Percentiles rank a stretch among this genome's conserved stretches.
Conservation (phyloP, 139 green algal genomes). For the Volvox africanus region DNA sequence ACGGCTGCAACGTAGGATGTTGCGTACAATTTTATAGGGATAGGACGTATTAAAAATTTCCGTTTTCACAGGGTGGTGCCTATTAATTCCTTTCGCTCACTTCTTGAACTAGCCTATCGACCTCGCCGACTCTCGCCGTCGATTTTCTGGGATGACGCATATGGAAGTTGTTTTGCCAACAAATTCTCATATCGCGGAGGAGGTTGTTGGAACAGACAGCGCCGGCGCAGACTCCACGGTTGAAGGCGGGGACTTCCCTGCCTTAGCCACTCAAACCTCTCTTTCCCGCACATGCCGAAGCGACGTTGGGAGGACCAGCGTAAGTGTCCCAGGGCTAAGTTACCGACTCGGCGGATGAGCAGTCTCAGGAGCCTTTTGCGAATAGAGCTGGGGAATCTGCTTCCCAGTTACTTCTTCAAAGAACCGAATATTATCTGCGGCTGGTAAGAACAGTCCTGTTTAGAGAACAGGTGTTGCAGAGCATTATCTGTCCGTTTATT, state of each 20-base stretch:
- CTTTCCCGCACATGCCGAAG: not conserved
- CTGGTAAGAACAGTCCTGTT: too few relatives aligned
- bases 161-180: slow-evolving; percentile 13
- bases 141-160: not conserved
- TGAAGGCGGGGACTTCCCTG: slow-evolving; percentile 2
- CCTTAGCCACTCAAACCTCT: not conserved
- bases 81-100: too few relatives aligned
- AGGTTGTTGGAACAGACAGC: not conserved
- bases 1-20: too few relatives aligned
- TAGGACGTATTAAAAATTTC: too few relatives aligned
- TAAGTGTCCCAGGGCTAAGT: not conserved
- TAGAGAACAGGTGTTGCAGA: too few relatives aligned
- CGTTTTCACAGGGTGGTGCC: too few relatives aligned
- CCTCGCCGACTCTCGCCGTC: not conserved
- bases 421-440: too few relatives aligned
- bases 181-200: not conserved
- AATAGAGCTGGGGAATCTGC: too few relatives aligned
- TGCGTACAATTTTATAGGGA: too few relatives aligned
- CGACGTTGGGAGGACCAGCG: slow-evolving; percentile 5
- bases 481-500: too few relatives aligned
- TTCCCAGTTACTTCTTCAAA: too few relatives aligned
- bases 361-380: too few relatives aligned
- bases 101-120: not conserved
- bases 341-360: not conserved
- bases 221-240: not conserved